These are phyloP conservation scores for Populus trichocarpa DNA, from an alignment of 441 rosid species.

Conservation along the genomic window DNA sequence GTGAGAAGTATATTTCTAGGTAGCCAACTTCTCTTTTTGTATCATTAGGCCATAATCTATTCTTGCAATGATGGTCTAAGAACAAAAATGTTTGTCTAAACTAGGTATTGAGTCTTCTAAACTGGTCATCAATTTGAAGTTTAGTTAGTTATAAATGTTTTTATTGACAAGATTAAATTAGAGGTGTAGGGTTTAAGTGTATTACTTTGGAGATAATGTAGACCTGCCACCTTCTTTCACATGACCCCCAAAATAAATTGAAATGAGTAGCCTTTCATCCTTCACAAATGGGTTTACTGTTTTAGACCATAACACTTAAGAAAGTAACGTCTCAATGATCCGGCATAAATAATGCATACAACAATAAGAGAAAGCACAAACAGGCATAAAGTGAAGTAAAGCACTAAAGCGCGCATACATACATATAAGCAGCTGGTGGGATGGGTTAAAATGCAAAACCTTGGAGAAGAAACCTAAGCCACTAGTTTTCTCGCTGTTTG, in stretches of 20 bases:
- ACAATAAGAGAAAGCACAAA: conserved; percentile 29
- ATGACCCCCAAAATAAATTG: conserved; percentile 26
- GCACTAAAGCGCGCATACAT: background rate
- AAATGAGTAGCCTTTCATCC: conserved; percentile 10
- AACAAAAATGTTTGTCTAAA: conserved; percentile 22
- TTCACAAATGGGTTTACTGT: conserved; percentile 19
- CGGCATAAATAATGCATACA: conserved; percentile 32
- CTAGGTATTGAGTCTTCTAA: conserved; percentile 18
- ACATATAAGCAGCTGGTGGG: background rate
- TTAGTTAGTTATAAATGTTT: conserved; percentile 42
- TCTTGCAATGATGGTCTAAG: conserved; percentile 16
- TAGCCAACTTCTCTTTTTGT: conserved; percentile 28
- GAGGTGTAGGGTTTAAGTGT: conserved; percentile 26
- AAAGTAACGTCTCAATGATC: conserved; percentile 30
- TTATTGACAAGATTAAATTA: conserved; percentile 20
- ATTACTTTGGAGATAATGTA: conserved; percentile 10
- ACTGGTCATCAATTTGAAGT: conserved; percentile 21
- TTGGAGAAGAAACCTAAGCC: conserved; percentile 11
- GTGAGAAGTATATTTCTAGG: conserved; percentile 48
- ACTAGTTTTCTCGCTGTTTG: background rate
- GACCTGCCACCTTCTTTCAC: conserved; percentile 37
- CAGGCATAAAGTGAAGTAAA: background rate
- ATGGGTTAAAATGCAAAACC: background rate
- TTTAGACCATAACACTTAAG: conserved; percentile 20
- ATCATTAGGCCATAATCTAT: conserved; percentile 24